Percentiles rank a stretch among this genome's conserved stretches.
Evolutionary conservation across 1,284 basidiomycete genomes (phyloP).

Genomic region (Cystobasidium slooffiae): DNA sequence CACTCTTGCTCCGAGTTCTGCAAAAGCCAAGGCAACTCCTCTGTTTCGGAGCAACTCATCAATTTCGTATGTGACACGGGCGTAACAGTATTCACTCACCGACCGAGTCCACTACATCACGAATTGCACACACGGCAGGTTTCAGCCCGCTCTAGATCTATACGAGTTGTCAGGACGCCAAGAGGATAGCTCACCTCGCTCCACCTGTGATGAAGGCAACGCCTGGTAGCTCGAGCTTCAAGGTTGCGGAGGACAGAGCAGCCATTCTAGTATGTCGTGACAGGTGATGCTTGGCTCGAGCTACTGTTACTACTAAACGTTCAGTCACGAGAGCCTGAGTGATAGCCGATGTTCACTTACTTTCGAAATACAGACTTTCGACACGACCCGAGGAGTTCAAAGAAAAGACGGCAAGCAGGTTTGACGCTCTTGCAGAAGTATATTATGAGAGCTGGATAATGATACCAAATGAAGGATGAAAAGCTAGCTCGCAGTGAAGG

Average conservation of each 20-base stretch:
- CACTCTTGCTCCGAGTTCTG: slow-evolving; percentile 19
- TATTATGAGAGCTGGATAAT: background rate
- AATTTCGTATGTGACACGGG: background rate
- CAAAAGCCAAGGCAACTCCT: slow-evolving; percentile 20
- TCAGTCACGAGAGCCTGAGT: no score
- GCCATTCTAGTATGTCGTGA: background rate
- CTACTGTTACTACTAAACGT: no score
- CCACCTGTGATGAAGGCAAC: slow-evolving; percentile 5
- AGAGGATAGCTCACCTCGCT: background rate
- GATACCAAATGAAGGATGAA: background rate
- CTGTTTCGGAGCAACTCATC: background rate
- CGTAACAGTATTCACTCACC: background rate
- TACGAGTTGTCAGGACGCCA: background rate
- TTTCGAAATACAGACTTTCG: no score
- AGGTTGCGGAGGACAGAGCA: background rate
- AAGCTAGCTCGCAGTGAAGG: no score
- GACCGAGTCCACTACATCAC: background rate
- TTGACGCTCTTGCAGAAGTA: background rate
- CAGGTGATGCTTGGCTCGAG: no score
- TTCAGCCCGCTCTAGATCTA: background rate
- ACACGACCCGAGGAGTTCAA: no score
- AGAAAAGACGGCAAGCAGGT: background rate
- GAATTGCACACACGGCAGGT: background rate
- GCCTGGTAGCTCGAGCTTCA: background rate
- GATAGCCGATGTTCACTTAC: no score